Evolutionary conservation across 164 flowering plant genomes (phyloP), one percentile per base, ranked within the genome.

Genomic region (Nymphaea colorata): DNA sequence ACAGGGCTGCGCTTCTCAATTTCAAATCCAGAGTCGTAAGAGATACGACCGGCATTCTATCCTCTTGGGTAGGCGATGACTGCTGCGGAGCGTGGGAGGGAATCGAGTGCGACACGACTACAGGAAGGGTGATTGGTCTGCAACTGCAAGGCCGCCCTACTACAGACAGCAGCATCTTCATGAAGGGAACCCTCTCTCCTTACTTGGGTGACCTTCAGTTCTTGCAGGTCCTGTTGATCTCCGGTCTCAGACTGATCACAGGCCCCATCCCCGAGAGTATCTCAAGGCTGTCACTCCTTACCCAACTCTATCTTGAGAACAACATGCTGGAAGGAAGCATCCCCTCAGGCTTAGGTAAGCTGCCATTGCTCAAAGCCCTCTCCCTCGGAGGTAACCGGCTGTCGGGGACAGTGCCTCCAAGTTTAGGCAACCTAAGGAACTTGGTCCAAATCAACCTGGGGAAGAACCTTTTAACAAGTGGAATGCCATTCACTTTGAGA

Each of bases 51-150:
- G 90, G 71, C 2, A 66, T 76, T 67, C 82, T 93, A 0, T 72
- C 87, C 2, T 76, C 97, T 62, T 93, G 98, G 98, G 70, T 74
- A 4, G 91, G 91, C 14, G 77, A 42, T 44, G 95, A 93, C 66
- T 91, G 97, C 76, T 93, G 98, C 67, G 77, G 75, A 47, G 91
- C 82, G 61, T 93, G 98, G 98, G 98, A 89, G 62, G 98, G 98
- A 17, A 78, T 93, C 41, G 75, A 82, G 62, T 93, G 98, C 65
- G 75, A 83, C 71, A 80, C 82, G 0, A 71, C 73, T 0, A 79
- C 87, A 2, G 94, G 94, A 16, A 82, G 94, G 42, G 91, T 93
- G 43, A 82, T 76, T 65, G 72, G 70, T 2, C 63, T 93, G 78
- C 76, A 70, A 67, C 65, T 93, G 70, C 96, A 86, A 70, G 78